These are phyloP conservation scores for Ceratocystis lukuohia DNA, from an alignment of 2,329 filamentous ascomycete species.

Conservation along the genomic window DNA sequence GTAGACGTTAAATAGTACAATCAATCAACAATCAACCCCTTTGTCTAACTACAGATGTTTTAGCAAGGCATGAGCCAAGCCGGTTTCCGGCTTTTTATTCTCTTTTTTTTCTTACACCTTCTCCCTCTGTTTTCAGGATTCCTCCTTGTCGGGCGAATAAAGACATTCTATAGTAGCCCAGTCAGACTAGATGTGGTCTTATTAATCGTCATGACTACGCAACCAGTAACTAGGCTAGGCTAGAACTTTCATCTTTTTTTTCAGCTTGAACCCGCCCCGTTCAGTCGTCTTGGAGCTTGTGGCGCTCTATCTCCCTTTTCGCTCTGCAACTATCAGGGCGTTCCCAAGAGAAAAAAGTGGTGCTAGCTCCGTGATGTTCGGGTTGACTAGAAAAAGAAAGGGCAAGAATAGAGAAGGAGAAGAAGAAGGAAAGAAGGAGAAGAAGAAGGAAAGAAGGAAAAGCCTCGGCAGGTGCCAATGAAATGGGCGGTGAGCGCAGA, in stretches of 20 bases:
- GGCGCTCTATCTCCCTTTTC: neutral
- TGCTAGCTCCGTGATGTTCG: neutral
- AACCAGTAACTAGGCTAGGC: neutral
- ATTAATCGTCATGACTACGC: neutral
- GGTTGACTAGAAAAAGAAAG: neutral
- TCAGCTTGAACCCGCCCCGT: neutral
- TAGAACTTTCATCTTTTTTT: no score
- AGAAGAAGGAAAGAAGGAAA: neutral
- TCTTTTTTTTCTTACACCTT: neutral
- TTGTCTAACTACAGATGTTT: neutral
- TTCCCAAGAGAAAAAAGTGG: neutral
- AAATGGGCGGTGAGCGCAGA: neutral
- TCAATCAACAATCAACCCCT: no score
- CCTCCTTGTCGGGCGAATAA: no score
- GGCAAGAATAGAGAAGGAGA: no score
- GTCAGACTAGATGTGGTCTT: neutral
- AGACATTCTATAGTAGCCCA: neutral
- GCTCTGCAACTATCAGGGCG: neutral
- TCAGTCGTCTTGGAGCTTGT: neutral
- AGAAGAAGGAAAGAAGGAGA: neutral
- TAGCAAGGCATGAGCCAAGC: neutral
- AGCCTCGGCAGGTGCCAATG: neutral
- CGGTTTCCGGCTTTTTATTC: neutral
- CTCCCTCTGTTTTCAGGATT: neutral
- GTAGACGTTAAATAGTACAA: no score